A percentile compares a stretch with the other conserved stretches of the same genome.
Conservation (phyloP, 768 basidiomycete genomes). For the Baorangia bicolor region DNA sequence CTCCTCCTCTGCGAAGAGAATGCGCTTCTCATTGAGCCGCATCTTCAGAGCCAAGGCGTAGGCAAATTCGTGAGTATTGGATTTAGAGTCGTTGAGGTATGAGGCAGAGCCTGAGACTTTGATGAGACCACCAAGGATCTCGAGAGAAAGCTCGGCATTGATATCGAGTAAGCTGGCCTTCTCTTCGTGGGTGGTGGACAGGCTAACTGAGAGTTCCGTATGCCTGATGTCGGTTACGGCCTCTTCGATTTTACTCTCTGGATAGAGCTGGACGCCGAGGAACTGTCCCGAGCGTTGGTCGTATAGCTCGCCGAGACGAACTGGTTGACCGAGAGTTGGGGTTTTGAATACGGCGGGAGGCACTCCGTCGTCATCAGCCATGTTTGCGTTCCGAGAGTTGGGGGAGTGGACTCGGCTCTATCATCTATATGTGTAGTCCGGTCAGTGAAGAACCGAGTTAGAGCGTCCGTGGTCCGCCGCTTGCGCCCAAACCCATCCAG, state of each 20-base stretch:
- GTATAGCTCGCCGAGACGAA: neutral
- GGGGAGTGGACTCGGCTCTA: neutral
- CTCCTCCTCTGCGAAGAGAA: neutral
- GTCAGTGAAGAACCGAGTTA: neutral
- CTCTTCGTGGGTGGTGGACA: neutral
- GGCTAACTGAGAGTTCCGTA: neutral
- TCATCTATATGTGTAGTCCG: neutral
- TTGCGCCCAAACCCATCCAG: too few species aligned
- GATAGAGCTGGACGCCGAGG: neutral
- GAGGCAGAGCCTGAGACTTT: neutral
- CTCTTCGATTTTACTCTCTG: neutral
- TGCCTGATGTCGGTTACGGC: neutral
- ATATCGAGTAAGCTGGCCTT: neutral
- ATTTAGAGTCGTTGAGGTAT: neutral
- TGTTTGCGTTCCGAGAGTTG: neutral
- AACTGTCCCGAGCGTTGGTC: neutral
- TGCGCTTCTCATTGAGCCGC: neutral
- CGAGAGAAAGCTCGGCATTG: neutral
- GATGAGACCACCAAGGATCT: neutral
- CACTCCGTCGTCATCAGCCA: accelerated
- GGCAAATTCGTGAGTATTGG: neutral
- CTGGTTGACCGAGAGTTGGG: neutral
- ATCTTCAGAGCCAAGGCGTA: neutral
- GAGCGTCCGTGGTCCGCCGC: too few species aligned
- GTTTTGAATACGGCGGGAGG: neutral